A percentile compares a stretch with the other conserved stretches of the same genome.
These are phyloP conservation scores for Filobasidium floriforme DNA, from an alignment of 768 basidiomycete species.

Conservation along the genomic window DNA sequence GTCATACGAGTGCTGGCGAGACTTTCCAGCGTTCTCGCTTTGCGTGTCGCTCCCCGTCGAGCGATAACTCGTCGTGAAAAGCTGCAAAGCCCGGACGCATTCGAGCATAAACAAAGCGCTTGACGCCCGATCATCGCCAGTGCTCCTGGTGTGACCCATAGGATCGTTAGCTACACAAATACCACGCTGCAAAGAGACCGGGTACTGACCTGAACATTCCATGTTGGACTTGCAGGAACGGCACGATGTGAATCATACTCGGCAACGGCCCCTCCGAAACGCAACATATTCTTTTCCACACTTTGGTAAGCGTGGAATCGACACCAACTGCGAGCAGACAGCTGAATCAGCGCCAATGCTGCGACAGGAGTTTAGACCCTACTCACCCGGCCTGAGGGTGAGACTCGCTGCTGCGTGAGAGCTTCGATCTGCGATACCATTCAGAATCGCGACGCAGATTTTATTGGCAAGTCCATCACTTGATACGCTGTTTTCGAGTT, in stretches of 20 bases:
- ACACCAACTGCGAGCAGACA: too few species aligned
- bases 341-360: too few species aligned
- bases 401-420: too few species aligned
- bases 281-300: background rate
- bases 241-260: background rate
- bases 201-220: background rate
- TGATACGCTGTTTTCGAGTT: too few species aligned
- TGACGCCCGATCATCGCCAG: background rate
- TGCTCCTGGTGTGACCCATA: background rate
- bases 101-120: slow-evolving; percentile 2
- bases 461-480: background rate
- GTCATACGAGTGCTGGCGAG: slow-evolving; percentile 6
- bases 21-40: background rate
- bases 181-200: background rate
- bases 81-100: background rate
- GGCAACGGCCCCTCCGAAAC: background rate
- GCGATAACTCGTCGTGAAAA: background rate
- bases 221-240: background rate
- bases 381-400: too few species aligned
- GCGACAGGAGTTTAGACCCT: too few species aligned
- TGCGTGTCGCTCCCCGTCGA: background rate
- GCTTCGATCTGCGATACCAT: too few species aligned
- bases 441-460: background rate
- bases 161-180: too few species aligned
- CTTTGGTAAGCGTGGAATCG: background rate